Base-by-base conservation (phyloP, 495 filamentous ascomycete genomes). In the Hyaloscypha bicolor region DNA sequence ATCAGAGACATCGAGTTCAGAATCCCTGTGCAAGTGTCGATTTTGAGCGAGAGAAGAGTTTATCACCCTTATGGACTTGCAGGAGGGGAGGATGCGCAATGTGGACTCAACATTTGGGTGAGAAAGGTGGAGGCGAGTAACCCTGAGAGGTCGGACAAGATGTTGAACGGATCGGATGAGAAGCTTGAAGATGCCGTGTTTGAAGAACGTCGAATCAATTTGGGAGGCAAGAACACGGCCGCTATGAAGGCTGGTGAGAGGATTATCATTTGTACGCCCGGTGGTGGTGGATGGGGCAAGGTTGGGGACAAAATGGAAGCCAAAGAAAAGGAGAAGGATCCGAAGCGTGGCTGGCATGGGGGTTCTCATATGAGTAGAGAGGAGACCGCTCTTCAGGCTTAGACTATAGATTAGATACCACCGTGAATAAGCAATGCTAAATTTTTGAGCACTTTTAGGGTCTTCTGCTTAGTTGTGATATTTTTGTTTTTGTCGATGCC, bases 1-100 rank as follows among this genome's bases (percentile, higher is more conserved):
- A 80, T 97, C 2, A 82, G 95, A 2, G 95, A 99, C 70, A 97
- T 99, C 62, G 95, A 99, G 79, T 97, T 99, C 79, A 84, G 94
- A 22, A 88, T 93, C 29, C 90, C 92, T 0, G 86, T 97, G 67
- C 91, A 97, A 74, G 92, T 91, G 19, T 93, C 90, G 6, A 97
- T 99, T 66, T 77, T 99, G 48, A 92, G 88, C 62, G 95, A 99
- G 79, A 79, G 95, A 31, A 80, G 95, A 19, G 93, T 97, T 0
- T 93, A 93, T 72, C 84, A 86, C 31, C 95, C 95, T 9, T 99
- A 97, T 72, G 95, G 95, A 0, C 81, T 97, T 60, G 88, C 86
- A 25, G 94, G 94, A n/a, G 94, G 95, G 0, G 90, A 89, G 71
- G 88, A 94, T 69, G 94, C 87, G 0, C 76, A 86, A 74, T 87